Conservation (phyloP, 345 rosid species). For the Eucalyptus cloeziana region DNA sequence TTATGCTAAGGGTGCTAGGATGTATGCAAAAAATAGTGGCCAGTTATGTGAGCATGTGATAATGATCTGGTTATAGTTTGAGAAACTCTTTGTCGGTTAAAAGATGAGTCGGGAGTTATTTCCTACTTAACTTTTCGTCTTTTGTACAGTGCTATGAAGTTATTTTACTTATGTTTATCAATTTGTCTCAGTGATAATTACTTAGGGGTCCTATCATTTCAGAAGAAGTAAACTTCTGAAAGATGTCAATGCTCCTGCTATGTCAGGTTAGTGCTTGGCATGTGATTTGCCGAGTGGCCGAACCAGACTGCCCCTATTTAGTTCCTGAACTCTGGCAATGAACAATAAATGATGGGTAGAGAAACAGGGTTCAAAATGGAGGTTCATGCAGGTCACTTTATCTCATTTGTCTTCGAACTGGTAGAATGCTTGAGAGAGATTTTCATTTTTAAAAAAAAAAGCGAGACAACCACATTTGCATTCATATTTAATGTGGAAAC, state of each 20-base stretch:
- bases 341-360: neutral
- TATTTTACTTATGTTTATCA: neutral
- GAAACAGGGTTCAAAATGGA: neutral
- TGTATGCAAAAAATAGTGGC: neutral
- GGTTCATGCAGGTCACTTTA: neutral
- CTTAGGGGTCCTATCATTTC: neutral
- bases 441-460: neutral
- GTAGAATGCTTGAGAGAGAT: neutral
- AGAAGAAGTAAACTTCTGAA: neutral
- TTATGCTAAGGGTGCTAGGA: neutral
- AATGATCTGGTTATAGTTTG: neutral
- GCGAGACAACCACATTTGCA: neutral
- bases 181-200: neutral
- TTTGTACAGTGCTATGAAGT: neutral
- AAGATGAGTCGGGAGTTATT: neutral
- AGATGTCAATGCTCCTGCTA: neutral
- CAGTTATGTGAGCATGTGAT: neutral
- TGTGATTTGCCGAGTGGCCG: neutral
- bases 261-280: neutral
- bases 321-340: neutral
- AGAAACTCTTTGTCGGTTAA: neutral
- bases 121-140: neutral
- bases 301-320: neutral
- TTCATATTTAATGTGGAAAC: neutral
- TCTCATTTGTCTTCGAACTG: neutral